Evolutionary conservation across 139 green algal genomes (phyloP).

Genomic region (Zygnema circumcarinatum): DNA sequence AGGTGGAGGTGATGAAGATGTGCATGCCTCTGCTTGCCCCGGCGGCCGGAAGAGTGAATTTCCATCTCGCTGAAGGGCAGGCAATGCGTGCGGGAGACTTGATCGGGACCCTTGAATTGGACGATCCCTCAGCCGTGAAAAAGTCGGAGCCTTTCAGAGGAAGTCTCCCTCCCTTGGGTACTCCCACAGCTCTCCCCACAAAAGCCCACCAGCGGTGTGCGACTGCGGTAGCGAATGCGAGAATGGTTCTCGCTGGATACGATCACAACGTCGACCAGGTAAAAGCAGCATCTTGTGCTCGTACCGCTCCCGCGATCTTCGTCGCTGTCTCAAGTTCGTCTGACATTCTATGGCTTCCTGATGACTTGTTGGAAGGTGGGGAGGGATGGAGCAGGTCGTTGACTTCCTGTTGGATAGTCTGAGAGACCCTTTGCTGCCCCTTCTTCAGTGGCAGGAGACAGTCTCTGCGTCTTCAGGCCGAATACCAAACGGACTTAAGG

Average conservation of each 20-base stretch:
- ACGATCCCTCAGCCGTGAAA: slow-evolving; percentile 52
- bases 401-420: slow-evolving; percentile 75
- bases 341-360: too few species aligned
- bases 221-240: slow-evolving; percentile 27
- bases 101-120: slow-evolving; percentile 60
- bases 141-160: slow-evolving; percentile 51
- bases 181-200: slow-evolving; percentile 39
- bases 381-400: slow-evolving; percentile 63
- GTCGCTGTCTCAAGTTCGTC: too few species aligned
- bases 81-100: slow-evolving; percentile 59
- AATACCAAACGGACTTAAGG: slow-evolving; percentile 67
- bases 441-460: slow-evolving; percentile 84
- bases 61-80: slow-evolving; percentile 43
- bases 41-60: slow-evolving; percentile 54
- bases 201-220: slow-evolving; percentile 52
- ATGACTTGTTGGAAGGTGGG: too few species aligned
- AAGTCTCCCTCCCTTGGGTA: slow-evolving; percentile 50
- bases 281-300: too few species aligned
- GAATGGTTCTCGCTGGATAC: slow-evolving; percentile 52
- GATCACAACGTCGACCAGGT: slow-evolving; percentile 50
- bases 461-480: slow-evolving; percentile 76
- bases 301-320: too few species aligned
- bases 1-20: slow-evolving; percentile 68
- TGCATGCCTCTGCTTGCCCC: slow-evolving; percentile 63
- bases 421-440: slow-evolving; percentile 77